Percentiles rank a stretch among this genome's conserved stretches.
Evolutionary conservation across 2,329 filamentous ascomycete species (phyloP).

Genomic region (Aspergillus phoenicis): DNA sequence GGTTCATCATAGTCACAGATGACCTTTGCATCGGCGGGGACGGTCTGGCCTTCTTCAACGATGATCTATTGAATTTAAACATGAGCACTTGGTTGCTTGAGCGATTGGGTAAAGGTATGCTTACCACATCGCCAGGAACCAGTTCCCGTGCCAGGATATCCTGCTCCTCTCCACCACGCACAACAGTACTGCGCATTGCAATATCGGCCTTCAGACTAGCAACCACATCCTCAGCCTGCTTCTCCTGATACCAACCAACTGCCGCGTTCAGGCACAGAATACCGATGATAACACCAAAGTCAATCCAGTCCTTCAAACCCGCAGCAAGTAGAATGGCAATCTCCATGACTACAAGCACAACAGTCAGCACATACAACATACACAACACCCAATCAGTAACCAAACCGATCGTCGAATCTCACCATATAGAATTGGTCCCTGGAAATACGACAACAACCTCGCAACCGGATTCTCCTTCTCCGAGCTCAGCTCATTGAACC

Average conservation of each 20-base stretch:
- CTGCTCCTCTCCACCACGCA: conserved; percentile 68
- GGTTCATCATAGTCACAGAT: conserved; percentile 73
- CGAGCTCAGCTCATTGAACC: background rate
- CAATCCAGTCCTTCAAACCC: conserved; percentile 74
- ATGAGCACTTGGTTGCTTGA: background rate
- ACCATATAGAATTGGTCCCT: background rate
- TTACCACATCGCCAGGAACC: conserved; percentile 74
- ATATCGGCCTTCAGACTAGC: conserved; percentile 76
- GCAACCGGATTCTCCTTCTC: background rate
- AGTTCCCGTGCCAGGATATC: conserved; percentile 72
- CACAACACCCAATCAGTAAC: background rate
- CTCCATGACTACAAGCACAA: conserved; percentile 62
- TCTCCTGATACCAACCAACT: conserved; percentile 80
- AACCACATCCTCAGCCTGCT: conserved; percentile 76
- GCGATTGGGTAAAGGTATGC: conserved; percentile 30
- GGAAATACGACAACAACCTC: background rate
- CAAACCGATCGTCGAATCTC: background rate
- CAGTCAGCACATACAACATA: background rate
- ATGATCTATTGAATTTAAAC: conserved; percentile 54
- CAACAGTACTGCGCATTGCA: conserved; percentile 69
- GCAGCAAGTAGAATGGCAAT: conserved; percentile 72
- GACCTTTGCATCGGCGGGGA: conserved; percentile 69
- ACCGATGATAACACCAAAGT: conserved; percentile 75
- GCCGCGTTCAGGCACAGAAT: conserved; percentile 74
- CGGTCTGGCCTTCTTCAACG: conserved; percentile 70